These are phyloP conservation scores for Laguncularia racemosa DNA, from an alignment of 345 rosid species.

Conservation along the genomic window DNA sequence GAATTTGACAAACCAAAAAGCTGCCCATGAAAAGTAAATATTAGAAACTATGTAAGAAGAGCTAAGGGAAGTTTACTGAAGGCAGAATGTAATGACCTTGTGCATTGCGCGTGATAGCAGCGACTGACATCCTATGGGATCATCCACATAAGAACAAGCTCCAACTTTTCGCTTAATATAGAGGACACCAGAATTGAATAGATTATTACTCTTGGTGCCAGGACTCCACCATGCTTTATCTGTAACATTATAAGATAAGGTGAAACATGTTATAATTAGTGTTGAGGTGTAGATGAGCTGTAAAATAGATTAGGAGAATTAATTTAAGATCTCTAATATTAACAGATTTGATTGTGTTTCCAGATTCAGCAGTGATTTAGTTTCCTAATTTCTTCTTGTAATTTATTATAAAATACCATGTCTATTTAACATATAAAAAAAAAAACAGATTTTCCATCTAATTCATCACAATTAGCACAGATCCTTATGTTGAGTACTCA, in stretches of 20 bases:
- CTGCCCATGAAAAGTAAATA: constrained; percentile 25
- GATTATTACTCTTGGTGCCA: constrained; percentile 64
- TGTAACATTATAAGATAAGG: constrained; percentile 20
- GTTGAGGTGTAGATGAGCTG: too few species aligned
- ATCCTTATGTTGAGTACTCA: constrained; percentile 10
- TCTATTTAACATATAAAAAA: too few species aligned
- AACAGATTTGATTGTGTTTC: too few species aligned
- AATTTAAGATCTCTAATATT: too few species aligned
- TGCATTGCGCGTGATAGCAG: constrained; percentile 94
- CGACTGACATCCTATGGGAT: constrained; percentile 89
- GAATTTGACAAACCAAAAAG: constrained; percentile 68
- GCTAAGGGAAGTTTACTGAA: background rate
- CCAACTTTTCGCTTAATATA: constrained; percentile 92
- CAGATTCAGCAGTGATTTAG: too few species aligned
- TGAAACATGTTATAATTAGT: too few species aligned
- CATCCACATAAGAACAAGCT: constrained; percentile 95
- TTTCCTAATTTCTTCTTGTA: too few species aligned
- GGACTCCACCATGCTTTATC: constrained; percentile 86
- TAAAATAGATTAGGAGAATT: too few species aligned
- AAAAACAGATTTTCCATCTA: too few species aligned
- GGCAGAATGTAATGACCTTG: constrained; percentile 45
- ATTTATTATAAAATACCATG: too few species aligned
- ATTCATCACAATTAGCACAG: background rate
- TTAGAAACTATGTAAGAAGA: background rate
- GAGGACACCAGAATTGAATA: constrained; percentile 77